Conservation (phyloP, 108 stramenopile genomes). For the Epithemia pelagica region DNA sequence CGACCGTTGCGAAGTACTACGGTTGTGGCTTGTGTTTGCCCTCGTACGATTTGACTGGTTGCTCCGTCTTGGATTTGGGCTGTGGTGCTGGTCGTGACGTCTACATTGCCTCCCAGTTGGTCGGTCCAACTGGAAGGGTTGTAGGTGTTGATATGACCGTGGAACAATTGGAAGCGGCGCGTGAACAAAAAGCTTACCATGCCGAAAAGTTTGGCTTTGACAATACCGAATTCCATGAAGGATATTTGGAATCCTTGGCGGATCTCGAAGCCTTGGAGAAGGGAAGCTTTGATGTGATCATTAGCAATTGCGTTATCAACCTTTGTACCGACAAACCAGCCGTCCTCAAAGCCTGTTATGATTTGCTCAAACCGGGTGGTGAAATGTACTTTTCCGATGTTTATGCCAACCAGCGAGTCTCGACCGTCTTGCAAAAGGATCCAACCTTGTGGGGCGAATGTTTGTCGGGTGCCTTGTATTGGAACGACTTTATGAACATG, state of each 20-base stretch:
- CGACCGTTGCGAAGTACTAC: conserved; percentile 86
- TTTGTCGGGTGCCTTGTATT: conserved; percentile 90
- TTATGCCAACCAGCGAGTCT: conserved; percentile 88
- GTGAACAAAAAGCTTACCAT: conserved; percentile 68
- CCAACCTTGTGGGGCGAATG: conserved; percentile 94
- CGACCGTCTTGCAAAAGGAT: conserved; percentile 60
- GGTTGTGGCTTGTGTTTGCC: conserved; percentile 94
- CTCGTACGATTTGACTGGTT: conserved; percentile 74
- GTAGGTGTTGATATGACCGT: conserved; percentile 98
- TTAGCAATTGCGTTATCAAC: conserved; percentile 97
- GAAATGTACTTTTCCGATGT: conserved; percentile 97
- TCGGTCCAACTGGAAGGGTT: conserved; percentile 79
- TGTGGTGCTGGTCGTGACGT: conserved; percentile 94
- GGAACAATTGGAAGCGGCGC: conserved; percentile 90
- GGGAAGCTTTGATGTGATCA: conserved; percentile 87
- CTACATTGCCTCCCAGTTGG: conserved; percentile 88
- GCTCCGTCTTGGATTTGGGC: conserved; percentile 86
- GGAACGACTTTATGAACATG: conserved; percentile 92
- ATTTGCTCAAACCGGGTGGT: conserved; percentile 87
- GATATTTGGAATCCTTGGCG: conserved; percentile 81
- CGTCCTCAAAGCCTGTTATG: conserved; percentile 79
- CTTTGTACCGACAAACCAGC: conserved; percentile 93
- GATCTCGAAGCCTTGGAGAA: conserved; percentile 62
- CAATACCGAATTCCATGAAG: conserved; percentile 88
- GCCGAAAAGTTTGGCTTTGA: conserved; percentile 82